phyloP scores from a whole-genome alignment of 2,329 filamentous ascomycete genomes.

The Diaporthe destruens region DNA sequence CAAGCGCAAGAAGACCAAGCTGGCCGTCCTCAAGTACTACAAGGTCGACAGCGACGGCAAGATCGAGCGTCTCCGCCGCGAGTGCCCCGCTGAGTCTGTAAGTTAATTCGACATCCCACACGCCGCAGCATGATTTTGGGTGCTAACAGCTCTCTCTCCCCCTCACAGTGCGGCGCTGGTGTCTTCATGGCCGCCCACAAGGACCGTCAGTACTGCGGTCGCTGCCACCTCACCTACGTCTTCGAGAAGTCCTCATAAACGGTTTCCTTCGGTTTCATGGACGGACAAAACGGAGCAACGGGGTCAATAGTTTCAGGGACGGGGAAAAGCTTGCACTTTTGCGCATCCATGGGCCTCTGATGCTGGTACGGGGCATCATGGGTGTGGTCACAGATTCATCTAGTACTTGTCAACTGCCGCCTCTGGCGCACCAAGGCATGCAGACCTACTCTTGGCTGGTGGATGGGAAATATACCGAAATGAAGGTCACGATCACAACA shows the following conservation, averaged over 20 bases:
- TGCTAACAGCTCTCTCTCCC: constrained; percentile 51
- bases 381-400: constrained; percentile 35
- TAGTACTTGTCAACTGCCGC: constrained; percentile 35
- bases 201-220: constrained; percentile 97
- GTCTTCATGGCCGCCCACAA: constrained; percentile 99
- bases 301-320: constrained; percentile 37
- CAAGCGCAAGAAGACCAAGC: constrained; percentile 99
- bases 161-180: constrained; percentile 91
- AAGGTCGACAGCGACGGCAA: constrained; percentile 99
- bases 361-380: constrained; percentile 16
- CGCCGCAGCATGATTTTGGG: fast-evolving
- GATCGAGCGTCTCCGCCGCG: constrained; percentile 98
- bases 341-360: constrained; percentile 30
- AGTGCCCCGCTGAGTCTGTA: constrained; percentile 93
- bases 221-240: constrained; percentile 80
- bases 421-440: neutral
- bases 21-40: constrained; percentile 99
- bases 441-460: constrained; percentile 25
- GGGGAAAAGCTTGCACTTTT: constrained; percentile 37
- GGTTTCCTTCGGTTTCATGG: constrained; percentile 39
- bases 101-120: constrained; percentile 51
- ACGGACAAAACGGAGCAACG: constrained; percentile 41
- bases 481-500: constrained; percentile 38
- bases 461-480: constrained; percentile 35
- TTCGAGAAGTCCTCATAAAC: constrained; percentile 73